These are phyloP conservation scores for Nannizziopsis arthrosporioides DNA, from an alignment of 2,329 filamentous ascomycete species.

Conservation along the genomic window DNA sequence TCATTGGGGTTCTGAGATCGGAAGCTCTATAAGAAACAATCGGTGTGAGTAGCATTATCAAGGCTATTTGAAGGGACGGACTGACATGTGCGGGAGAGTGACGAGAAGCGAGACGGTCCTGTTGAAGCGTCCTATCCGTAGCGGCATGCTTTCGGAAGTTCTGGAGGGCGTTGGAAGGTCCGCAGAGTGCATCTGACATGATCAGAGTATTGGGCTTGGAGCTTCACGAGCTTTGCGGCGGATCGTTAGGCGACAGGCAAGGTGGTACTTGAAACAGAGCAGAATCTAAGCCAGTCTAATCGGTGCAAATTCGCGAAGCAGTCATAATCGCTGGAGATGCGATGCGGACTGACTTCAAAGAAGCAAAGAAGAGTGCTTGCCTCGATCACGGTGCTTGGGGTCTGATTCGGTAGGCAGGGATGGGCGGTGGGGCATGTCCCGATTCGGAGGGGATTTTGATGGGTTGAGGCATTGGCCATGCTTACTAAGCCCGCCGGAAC, in stretches of 20 bases:
- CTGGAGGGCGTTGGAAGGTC: constrained; percentile 63
- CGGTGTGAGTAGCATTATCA: background rate
- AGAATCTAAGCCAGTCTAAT: too few species aligned
- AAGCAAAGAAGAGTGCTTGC: too few species aligned
- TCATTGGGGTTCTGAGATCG: constrained; percentile 46
- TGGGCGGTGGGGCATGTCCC: too few species aligned
- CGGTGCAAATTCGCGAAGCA: too few species aligned
- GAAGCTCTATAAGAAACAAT: constrained; percentile 45
- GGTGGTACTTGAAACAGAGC: too few species aligned
- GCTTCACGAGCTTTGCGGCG: background rate
- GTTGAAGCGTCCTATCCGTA: constrained; percentile 58
- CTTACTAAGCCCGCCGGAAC: too few species aligned
- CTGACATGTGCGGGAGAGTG: constrained; percentile 46
- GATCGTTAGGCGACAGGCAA: background rate
- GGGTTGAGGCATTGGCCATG: too few species aligned
- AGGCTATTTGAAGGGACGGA: background rate
- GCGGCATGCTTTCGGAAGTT: constrained; percentile 59
- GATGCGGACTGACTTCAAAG: too few species aligned
- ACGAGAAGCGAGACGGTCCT: constrained; percentile 52
- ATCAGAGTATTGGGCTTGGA: constrained; percentile 16
- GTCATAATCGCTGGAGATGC: too few species aligned
- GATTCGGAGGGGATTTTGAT: too few species aligned
- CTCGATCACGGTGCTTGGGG: too few species aligned
- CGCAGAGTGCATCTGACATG: constrained; percentile 60
- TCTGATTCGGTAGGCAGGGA: too few species aligned